Evolutionary conservation across 805 yeast genomes (phyloP).

Genomic region (Yarrowia sp.): DNA sequence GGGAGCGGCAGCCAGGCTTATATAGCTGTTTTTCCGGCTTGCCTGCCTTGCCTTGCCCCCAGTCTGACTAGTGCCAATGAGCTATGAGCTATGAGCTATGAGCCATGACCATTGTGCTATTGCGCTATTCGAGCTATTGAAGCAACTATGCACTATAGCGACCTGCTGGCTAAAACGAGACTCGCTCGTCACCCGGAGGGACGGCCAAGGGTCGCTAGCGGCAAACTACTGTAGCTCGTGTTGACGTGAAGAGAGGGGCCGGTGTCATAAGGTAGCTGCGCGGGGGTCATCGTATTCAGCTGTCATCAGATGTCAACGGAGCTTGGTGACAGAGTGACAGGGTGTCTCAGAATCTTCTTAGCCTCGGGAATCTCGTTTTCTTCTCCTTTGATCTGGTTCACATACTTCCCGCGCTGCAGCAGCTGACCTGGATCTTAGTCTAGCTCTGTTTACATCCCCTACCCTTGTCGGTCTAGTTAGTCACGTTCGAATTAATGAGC

Average conservation of each 20-base stretch:
- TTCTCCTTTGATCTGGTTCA: no score
- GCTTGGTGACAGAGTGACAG: not conserved
- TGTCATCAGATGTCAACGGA: not conserved
- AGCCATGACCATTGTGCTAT: not conserved
- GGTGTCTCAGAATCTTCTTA: not conserved
- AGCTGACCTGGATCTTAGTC: conserved; percentile 26
- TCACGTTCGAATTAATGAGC: conserved; percentile 17
- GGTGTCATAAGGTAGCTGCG: not conserved
- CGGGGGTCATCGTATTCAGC: not conserved
- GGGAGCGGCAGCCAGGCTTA: not conserved
- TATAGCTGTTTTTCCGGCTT: not conserved
- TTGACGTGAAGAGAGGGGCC: conserved; percentile 12
- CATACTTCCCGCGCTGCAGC: not conserved
- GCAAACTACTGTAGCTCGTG: not conserved
- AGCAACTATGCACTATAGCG: not conserved
- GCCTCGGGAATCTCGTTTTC: not conserved
- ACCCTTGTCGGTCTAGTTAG: conserved; percentile 18
- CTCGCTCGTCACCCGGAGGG: not conserved
- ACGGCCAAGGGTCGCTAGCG: not conserved
- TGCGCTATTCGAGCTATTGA: conserved; percentile 4
- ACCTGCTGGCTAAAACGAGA: not conserved
- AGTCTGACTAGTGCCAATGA: not conserved
- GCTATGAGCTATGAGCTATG: conserved; percentile 5
- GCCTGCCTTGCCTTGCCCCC: not conserved
- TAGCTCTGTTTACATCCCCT: conserved; percentile 31